Evolutionary conservation across 2,329 filamentous ascomycete species (phyloP).

Genomic region (Neopestalotiopsis sp.): DNA sequence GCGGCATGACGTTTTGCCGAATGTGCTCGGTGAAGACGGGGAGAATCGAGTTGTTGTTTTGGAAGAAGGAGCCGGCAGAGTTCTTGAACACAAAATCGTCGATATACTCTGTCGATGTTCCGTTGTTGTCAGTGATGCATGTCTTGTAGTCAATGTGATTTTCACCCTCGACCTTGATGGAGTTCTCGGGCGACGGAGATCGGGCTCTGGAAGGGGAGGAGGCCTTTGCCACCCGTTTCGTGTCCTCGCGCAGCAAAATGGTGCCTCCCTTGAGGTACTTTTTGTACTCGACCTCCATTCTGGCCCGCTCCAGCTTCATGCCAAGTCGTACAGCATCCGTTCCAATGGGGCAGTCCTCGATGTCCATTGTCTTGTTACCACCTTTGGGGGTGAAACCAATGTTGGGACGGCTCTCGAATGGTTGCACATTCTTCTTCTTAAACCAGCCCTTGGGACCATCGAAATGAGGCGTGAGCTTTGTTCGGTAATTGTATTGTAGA

Average conservation of each 20-base stretch:
- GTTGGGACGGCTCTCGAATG: slow-evolving; percentile 70
- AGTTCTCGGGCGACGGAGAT: slow-evolving; percentile 34
- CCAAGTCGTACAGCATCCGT: slow-evolving; percentile 84
- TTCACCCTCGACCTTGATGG: slow-evolving; percentile 62
- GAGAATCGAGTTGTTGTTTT: slow-evolving; percentile 99
- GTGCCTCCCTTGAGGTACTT: slow-evolving; percentile 85
- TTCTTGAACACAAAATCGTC: slow-evolving; percentile 86
- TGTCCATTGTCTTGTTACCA: slow-evolving; percentile 81
- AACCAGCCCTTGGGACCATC: slow-evolving; percentile 72
- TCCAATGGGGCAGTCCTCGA: slow-evolving; percentile 96
- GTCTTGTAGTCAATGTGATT: slow-evolving; percentile 78
- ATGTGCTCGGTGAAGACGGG: slow-evolving; percentile 86
- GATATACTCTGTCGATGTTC: slow-evolving; percentile 85
- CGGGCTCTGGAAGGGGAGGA: slow-evolving; percentile 22
- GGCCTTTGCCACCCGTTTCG: slow-evolving; percentile 67
- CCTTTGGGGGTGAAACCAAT: slow-evolving; percentile 93
- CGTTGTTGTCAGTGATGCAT: slow-evolving; percentile 87
- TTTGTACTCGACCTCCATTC: slow-evolving; percentile 72
- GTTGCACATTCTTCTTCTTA: slow-evolving; percentile 47
- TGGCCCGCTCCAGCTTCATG: slow-evolving; percentile 77
- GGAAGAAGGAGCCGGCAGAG: slow-evolving; percentile 94
- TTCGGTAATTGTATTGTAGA: slow-evolving; percentile 90
- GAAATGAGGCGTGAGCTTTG: slow-evolving; percentile 97
- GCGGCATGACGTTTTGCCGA: slow-evolving; percentile 75
- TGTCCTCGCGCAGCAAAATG: slow-evolving; percentile 86